A percentile compares a stretch with the other conserved stretches of the same genome.
These are phyloP conservation scores for Annona squamosa DNA, from an alignment of 164 flowering plant species.

Conservation along the genomic window DNA sequence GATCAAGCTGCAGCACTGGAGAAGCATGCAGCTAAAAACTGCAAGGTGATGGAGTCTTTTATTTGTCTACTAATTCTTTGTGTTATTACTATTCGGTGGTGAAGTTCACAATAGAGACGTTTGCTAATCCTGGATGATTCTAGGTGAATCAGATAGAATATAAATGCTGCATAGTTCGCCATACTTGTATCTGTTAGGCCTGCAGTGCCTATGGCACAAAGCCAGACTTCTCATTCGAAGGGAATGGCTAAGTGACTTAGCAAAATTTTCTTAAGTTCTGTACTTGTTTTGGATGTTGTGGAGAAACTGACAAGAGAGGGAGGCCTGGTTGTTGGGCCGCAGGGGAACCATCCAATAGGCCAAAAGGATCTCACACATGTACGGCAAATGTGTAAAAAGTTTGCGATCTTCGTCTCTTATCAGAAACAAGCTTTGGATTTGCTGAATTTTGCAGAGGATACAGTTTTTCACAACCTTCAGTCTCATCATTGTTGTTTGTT, in stretches of 20 bases:
- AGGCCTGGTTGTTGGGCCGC: too few species aligned
- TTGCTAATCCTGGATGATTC: background rate
- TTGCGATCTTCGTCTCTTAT: background rate
- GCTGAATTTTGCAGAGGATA: background rate
- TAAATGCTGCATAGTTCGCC: background rate
- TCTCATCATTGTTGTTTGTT: background rate
- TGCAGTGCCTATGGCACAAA: background rate
- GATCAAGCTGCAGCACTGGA: slow-evolving; percentile 79
- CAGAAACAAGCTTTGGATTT: background rate
- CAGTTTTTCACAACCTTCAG: background rate
- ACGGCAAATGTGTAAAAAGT: background rate
- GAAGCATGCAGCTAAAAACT: slow-evolving; percentile 62
- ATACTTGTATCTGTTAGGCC: background rate
- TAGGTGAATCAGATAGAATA: background rate
- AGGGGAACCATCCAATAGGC: background rate
- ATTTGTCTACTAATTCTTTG: background rate
- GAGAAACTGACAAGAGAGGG: too few species aligned
- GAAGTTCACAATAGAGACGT: background rate
- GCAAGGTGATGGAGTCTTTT: slow-evolving; percentile 45
- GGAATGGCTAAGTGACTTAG: too few species aligned
- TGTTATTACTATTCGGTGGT: background rate
- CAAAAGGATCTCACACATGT: background rate
- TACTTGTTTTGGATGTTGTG: too few species aligned
- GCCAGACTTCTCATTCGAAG: background rate
- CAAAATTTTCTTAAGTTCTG: too few species aligned